Conservation (phyloP, 2,329 filamentous ascomycete genomes). For the Emmonsiellopsis sp. region DNA sequence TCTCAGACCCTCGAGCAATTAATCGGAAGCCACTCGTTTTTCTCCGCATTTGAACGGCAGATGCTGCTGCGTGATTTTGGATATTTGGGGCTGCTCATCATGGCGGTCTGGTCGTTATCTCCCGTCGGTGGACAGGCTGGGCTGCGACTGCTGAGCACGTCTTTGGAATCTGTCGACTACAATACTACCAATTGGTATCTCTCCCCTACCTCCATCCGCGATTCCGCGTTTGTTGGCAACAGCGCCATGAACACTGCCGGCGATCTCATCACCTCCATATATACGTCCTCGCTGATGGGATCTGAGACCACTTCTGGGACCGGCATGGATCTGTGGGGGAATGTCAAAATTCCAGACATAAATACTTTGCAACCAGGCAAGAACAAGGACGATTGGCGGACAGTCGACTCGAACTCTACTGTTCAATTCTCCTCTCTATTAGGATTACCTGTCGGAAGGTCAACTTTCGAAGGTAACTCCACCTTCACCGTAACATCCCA, state of each 20-base stretch:
- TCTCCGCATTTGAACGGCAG: background rate
- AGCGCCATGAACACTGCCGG: background rate
- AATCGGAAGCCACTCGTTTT: background rate
- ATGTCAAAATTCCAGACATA: slow-evolving; percentile 1
- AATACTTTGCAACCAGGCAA: background rate
- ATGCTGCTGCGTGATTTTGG: background rate
- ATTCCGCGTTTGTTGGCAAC: background rate
- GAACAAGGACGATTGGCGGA: background rate
- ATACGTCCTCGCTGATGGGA: background rate
- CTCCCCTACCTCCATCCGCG: background rate
- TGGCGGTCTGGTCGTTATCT: background rate
- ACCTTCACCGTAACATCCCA: slow-evolving; percentile 1
- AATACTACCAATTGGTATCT: slow-evolving; percentile 1
- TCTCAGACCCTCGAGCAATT: background rate
- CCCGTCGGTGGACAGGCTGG: background rate
- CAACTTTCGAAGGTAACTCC: background rate
- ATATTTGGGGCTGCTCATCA: background rate
- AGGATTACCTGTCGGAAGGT: background rate
- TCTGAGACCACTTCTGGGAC: background rate
- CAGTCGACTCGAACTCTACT: background rate
- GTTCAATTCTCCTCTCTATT: background rate
- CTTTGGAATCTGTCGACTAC: background rate
- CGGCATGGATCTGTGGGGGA: background rate
- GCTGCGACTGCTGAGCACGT: background rate
- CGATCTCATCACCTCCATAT: background rate